Base-by-base conservation (phyloP, 2,329 filamentous ascomycete genomes). In the Exophiala oligosperma region DNA sequence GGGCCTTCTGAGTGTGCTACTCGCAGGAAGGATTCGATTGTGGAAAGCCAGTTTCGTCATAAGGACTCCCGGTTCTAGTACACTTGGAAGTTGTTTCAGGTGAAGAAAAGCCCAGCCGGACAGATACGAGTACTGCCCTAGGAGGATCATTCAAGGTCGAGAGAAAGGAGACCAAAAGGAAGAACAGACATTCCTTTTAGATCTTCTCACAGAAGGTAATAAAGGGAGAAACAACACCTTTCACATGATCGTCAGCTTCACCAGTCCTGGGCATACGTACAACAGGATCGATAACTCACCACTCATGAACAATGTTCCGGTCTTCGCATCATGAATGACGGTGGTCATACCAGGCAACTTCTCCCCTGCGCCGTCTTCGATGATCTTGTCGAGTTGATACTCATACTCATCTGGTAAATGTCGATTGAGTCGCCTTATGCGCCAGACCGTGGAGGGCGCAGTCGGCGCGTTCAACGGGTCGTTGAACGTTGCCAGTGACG, bases 331-430 rank as follows among this genome's bases (percentile, higher is more conserved):
- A 56, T 72, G 69, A 12, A 73, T 62, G 37, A 65, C 57, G 1
- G 70, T 71, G 2, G 67, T 60, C 14, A 62, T 64, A 6, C 64
- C 64, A 65, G 63, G 61, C 49, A 65, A 49, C 11, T 50, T 56
- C 52, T 64, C 68, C 1, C 66, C 70, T 38, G 71, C 67, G n/a
- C 53, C 56, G 61, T 75, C 73, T 50, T 75, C 73, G 12, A 74
- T 61, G 23, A 72, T 41, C 35, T 71, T 74, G n/a, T 64, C 60
- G 38, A 70, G 61, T 12, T 66, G 63, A 50, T 67, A 64, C 49
- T 62, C 41, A 35, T 57, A 55, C 12, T 52, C 46, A 35, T 54
- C 52, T 11, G 11, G 2, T 8, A 49, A 46, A 3, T 58, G 49
- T 38, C 54, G 32, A 29, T 57, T 56, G 62, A 17, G 52, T 61